Conservation (phyloP, 257 asterid species). For the Capsicum rhomboideum region DNA sequence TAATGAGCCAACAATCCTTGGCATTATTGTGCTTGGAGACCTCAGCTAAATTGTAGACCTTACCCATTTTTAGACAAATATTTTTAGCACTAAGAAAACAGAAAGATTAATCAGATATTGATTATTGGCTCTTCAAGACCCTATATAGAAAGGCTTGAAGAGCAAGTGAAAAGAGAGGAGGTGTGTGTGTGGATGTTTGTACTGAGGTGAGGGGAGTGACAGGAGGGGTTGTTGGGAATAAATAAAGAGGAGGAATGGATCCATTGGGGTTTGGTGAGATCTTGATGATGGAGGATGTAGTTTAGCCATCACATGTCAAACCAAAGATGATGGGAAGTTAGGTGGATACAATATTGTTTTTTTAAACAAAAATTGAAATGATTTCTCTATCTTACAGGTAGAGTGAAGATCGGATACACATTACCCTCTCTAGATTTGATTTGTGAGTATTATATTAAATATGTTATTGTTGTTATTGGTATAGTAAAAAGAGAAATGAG, state of each 20-base stretch:
- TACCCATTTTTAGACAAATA: neutral
- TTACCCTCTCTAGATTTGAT: no score
- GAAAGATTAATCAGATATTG: neutral
- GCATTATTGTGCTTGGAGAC: neutral
- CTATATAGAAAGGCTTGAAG: neutral
- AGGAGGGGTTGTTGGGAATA: neutral
- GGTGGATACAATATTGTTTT: neutral
- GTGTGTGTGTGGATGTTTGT: neutral
- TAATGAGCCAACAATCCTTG: slow-evolving; percentile 4
- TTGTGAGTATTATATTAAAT: no score
- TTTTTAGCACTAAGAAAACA: neutral
- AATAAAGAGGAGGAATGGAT: neutral
- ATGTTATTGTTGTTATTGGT: no score
- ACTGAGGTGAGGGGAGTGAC: neutral
- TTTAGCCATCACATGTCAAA: neutral
- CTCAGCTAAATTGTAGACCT: neutral
- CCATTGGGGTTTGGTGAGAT: neutral
- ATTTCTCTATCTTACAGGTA: no score
- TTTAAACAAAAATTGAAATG: no score
- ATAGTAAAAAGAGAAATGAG: no score
- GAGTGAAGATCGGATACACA: no score
- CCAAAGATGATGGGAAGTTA: neutral
- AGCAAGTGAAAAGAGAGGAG: neutral
- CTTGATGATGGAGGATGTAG: neutral
- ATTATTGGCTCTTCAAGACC: neutral